Base-by-base conservation (phyloP, 2,329 filamentous ascomycete genomes). In the Talaromyces atroroseus region DNA sequence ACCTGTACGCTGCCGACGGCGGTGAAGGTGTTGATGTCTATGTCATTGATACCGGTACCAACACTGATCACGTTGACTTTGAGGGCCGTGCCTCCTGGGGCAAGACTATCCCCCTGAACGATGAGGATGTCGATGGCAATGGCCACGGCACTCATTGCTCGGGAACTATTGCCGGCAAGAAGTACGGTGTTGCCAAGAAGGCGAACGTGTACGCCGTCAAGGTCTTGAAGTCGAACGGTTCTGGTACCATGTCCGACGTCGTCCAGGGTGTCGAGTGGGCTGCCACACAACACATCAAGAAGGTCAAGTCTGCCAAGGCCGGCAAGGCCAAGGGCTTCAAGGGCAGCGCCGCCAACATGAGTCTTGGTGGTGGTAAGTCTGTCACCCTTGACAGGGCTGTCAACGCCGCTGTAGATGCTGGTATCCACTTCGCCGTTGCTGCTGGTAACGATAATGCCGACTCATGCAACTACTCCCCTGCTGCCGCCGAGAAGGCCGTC, bases 151-250 rank as follows among this genome's bases (percentile, higher is more conserved):
- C 94, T 69, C 94, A 99, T 83, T 99, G 94, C 86, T 97, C 94
- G 62, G 94, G 94, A 67, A 99, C 95, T 61, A 87, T 99, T 68
- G 94, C 89, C 63, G 94, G 95, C 73, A 95, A 94, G 85, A 96
- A 96, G 82, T 99, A 96, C 72, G 94, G 94, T 84, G 94, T 99
- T 62, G 92, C 94, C 74, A 99, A 99, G 87, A 96, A 97, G 85
- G 94, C 95, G 71, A 86, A 90, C 66, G 81, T 99, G 74, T 92
- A 95, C 70, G 94, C 94, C 63, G 92, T 99, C 81, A 99, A 99
- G 87, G 94, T 99, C 42, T 88, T 99, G 66, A 86, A 88, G 73
- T 96, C 92, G 67, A 99, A 96, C 76, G 94, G 94, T 68, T 96
- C 92, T 50, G 94, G 94, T 68, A 92, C 90, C 73, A 99, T 99